Evolutionary conservation across 306 rosid species (phyloP).

Genomic region (Castanea mollissima): DNA sequence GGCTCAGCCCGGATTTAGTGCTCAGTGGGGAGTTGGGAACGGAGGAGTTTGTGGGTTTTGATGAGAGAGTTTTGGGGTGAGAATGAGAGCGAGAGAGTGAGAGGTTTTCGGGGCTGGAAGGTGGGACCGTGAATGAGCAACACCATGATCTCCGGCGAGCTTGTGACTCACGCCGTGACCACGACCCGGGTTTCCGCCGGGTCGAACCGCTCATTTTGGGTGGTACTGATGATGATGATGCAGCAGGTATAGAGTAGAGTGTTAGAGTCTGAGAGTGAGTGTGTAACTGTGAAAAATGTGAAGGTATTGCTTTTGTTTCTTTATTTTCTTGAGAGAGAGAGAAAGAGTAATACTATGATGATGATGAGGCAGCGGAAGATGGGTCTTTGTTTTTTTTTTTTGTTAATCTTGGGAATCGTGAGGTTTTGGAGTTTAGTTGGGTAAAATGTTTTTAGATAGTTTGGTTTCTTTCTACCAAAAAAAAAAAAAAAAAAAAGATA

Average conservation of each 20-base stretch:
- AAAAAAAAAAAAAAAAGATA: no score
- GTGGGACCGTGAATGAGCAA: conserved; percentile 76
- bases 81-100: not conserved
- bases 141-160: conserved; percentile 73
- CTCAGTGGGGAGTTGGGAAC: conserved; percentile 72
- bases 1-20: conserved; percentile 57
- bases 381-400: not conserved
- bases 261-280: not conserved
- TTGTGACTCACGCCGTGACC: conserved; percentile 3
- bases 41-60: conserved; percentile 43
- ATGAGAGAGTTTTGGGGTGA: conserved; percentile 26
- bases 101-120: conserved; percentile 75
- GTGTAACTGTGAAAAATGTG: not conserved
- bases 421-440: not conserved
- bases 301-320: not conserved
- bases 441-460: not conserved
- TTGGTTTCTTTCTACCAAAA: not conserved
- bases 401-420: not conserved
- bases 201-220: conserved; percentile 42
- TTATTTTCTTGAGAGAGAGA: not conserved
- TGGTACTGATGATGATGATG: not conserved
- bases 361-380: no score
- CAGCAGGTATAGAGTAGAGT: not conserved
- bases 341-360: not conserved
- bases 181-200: conserved; percentile 32